Evolutionary conservation across 768 basidiomycete species (phyloP).

Genomic region (Phaeotremella skinneri): DNA sequence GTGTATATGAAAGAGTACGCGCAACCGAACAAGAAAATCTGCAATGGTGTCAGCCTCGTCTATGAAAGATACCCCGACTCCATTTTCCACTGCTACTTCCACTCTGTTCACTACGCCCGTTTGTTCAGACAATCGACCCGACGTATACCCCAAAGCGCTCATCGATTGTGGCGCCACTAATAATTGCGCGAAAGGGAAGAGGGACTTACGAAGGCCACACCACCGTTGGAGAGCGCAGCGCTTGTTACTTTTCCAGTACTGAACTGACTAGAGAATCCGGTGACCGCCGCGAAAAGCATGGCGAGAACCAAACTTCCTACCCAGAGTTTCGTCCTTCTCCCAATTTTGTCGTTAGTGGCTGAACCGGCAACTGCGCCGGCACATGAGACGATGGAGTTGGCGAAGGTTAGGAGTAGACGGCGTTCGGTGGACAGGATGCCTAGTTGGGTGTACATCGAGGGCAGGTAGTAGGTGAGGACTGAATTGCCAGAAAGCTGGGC

Average conservation of each 20-base stretch:
- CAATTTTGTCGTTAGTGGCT: constrained; percentile 21
- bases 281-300: constrained; percentile 28
- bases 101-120: constrained; percentile 23
- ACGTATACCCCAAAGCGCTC: too few relatives aligned
- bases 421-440: constrained; percentile 34
- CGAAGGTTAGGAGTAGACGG: constrained; percentile 52
- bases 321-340: constrained; percentile 25
- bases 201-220: constrained; percentile 18
- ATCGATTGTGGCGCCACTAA: too few relatives aligned
- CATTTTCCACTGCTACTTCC: constrained; percentile 39
- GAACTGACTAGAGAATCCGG: constrained; percentile 26
- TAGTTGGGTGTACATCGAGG: constrained; percentile 36
- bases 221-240: constrained; percentile 14
- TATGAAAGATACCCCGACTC: constrained; percentile 21
- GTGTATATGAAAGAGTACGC: constrained; percentile 61
- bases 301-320: constrained; percentile 21
- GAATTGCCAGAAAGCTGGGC: constrained; percentile 61
- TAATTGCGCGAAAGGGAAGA: too few relatives aligned
- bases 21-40: constrained; percentile 58
- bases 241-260: constrained; percentile 14
- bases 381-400: constrained; percentile 49
- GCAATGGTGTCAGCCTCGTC: constrained; percentile 6
- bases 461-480: constrained; percentile 56
- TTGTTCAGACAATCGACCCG: too few relatives aligned
- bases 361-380: constrained; percentile 47